Conservation (phyloP, 1,139 yeast species). For the Saccharomyces hybrid region DNA sequence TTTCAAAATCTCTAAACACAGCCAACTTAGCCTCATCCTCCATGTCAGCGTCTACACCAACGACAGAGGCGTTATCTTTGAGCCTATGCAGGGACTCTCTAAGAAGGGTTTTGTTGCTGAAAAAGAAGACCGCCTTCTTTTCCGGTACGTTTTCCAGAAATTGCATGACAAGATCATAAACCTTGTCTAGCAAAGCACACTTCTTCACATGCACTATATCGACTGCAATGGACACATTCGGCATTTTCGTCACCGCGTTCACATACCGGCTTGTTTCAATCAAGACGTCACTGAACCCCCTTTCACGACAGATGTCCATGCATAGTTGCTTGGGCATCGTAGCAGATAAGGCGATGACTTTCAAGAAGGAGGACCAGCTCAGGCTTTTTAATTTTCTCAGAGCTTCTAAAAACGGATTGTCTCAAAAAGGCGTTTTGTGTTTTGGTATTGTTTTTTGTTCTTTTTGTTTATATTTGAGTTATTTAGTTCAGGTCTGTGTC, state of each 20-base stretch:
- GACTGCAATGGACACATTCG: neutral
- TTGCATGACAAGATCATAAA: neutral
- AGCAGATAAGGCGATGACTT: neutral
- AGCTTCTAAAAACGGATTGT: too few relatives aligned
- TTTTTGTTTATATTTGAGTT: too few relatives aligned
- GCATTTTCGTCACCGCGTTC: neutral
- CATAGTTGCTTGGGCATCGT: neutral
- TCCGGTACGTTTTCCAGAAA: neutral
- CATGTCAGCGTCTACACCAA: neutral
- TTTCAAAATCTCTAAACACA: neutral
- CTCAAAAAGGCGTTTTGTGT: too few relatives aligned
- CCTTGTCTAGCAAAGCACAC: neutral
- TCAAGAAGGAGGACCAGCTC: neutral
- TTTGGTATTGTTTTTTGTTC: too few relatives aligned
- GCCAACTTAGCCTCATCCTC: neutral
- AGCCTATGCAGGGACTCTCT: neutral
- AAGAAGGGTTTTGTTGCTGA: neutral
- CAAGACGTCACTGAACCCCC: too few relatives aligned
- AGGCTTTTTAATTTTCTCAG: neutral
- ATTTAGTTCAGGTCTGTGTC: too few relatives aligned
- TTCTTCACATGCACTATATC: neutral
- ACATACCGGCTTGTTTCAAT: neutral
- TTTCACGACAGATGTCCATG: too few relatives aligned
- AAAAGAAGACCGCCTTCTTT: neutral
- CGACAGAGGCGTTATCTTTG: neutral